Evolutionary conservation across 768 basidiomycete genomes (phyloP), one percentile per base, ranked within the genome.

Genomic region (Collybia nuda): DNA sequence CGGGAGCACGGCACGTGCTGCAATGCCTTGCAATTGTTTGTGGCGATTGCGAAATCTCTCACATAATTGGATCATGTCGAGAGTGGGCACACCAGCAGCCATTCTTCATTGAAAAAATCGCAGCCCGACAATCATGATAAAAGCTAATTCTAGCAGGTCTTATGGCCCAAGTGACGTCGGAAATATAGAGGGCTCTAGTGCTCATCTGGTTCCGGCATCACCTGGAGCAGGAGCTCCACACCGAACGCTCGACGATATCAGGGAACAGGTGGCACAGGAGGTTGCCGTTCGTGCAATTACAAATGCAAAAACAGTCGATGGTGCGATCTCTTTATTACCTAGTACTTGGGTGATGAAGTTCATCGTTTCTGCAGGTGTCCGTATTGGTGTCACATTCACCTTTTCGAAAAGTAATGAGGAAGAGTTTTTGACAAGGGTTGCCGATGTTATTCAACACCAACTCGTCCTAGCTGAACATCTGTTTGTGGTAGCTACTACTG

Each of bases 191-290:
- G 42, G 32, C 8, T 28, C 36, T 36, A 52, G 35, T 47, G n/a
- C n/a, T 38, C 44, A n/a, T 37, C 51, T n/a, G n/a, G n/a, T 35
- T 26, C n/a, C n/a, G n/a, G n/a, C n/a, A n/a, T n/a, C n/a, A n/a
- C n/a, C n/a, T n/a, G n/a, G 6, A 32, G 40, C 17, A 14, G 44
- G 38, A 14, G 35, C 54, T 24, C 44, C 67, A 5, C 63, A 58
- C n/a, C 77, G 80, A 15, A 85, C 82, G 0, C 63, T 88, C n/a
- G 80, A 78, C 39, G 79, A 79, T 51, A 74, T 87, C 8, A 77
- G 82, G 15, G 71, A 78, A 21, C 81, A 85, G 56, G 84, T 84
- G 14, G 79, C 85, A 0, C 66, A 74, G 37, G 74, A 78, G 53
- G 71, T 86, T 42, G 84, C 83, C 3, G 63, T 83, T 8, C 76